phyloP scores from a whole-genome alignment of 23 red algal genomes.

The Chondrus crispus region DNA sequence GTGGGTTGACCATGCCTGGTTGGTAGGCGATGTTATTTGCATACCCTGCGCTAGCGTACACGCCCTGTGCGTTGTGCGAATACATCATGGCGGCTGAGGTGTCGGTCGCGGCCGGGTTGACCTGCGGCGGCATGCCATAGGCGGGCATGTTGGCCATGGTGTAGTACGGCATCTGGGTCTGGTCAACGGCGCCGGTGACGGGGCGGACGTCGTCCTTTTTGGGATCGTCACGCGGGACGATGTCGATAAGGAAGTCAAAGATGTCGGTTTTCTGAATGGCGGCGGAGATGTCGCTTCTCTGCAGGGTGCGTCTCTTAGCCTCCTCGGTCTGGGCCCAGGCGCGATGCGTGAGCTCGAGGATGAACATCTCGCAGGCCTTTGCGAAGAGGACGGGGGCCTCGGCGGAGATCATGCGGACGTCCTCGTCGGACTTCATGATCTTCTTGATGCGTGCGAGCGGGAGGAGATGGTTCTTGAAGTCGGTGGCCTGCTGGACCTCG shows the following conservation, averaged over 20 bases:
- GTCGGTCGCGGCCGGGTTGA: constrained; percentile 27
- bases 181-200: constrained; percentile 30
- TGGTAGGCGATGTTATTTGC: constrained; percentile 18
- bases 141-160: constrained; percentile 23
- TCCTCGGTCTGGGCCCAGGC: constrained; percentile 98
- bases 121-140: constrained; percentile 32
- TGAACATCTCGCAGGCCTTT: constrained; percentile 99
- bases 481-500: constrained; percentile 77
- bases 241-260: constrained; percentile 99
- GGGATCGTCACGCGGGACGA: constrained; percentile 89
- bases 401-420: constrained; percentile 98
- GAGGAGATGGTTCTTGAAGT: constrained; percentile 98
- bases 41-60: constrained; percentile 40
- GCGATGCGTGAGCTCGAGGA: constrained; percentile 93
- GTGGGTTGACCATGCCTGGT: constrained; percentile 59
- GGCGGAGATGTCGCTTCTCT: constrained; percentile 87
- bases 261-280: constrained; percentile 99
- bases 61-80: not conserved
- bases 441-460: constrained; percentile 99
- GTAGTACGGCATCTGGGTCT: constrained; percentile 33
- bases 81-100: constrained; percentile 65
- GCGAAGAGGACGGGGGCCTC: constrained; percentile 97
- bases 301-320: constrained; percentile 88
- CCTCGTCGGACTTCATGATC: constrained; percentile 99
- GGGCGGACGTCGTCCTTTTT: constrained; percentile 67